Percentiles rank a stretch among this genome's conserved stretches.
These are phyloP conservation scores for Rhizophagus clarus DNA, from an alignment of 192 early-diverging fungal species.

Conservation along the genomic window DNA sequence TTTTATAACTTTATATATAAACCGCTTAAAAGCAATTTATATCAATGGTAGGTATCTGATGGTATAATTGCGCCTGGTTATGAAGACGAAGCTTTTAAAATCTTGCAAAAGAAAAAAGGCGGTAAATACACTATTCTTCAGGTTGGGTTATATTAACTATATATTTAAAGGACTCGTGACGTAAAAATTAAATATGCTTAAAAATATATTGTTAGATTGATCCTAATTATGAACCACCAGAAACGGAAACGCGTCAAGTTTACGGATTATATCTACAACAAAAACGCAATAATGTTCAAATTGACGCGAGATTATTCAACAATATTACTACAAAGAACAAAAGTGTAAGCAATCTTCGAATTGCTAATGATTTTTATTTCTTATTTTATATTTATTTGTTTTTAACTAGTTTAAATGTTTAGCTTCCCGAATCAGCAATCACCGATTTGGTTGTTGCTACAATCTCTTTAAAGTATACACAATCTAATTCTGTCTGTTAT, in stretches of 20 bases:
- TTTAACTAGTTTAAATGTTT: background rate
- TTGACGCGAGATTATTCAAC: conserved; percentile 74
- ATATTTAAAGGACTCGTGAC: background rate
- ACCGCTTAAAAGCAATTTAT: conserved; percentile 97
- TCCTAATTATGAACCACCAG: conserved; percentile 82
- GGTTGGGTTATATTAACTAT: background rate
- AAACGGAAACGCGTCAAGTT: conserved; percentile 89
- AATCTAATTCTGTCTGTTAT: conserved; percentile 99
- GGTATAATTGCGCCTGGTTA: conserved; percentile 96
- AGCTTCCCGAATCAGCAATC: conserved; percentile 4
- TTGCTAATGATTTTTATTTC: background rate
- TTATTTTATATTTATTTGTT: no score
- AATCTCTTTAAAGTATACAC: conserved; percentile 98
- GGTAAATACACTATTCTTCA: conserved; percentile 96
- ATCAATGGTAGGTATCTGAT: conserved; percentile 90
- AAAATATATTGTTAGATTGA: conserved; percentile 63
- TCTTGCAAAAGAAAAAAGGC: conserved; percentile 93
- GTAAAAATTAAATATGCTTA: background rate
- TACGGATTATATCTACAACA: conserved; percentile 93
- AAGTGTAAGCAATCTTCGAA: conserved; percentile 44
- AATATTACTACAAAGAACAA: conserved; percentile 87
- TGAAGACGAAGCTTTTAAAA: conserved; percentile 81
- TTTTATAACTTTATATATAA: conserved; percentile 97
- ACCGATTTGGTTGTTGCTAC: conserved; percentile 76
- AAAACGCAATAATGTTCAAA: conserved; percentile 85